phyloP scores from a whole-genome alignment of 495 filamentous ascomycete species.

The Talaromyces thailandensis region DNA sequence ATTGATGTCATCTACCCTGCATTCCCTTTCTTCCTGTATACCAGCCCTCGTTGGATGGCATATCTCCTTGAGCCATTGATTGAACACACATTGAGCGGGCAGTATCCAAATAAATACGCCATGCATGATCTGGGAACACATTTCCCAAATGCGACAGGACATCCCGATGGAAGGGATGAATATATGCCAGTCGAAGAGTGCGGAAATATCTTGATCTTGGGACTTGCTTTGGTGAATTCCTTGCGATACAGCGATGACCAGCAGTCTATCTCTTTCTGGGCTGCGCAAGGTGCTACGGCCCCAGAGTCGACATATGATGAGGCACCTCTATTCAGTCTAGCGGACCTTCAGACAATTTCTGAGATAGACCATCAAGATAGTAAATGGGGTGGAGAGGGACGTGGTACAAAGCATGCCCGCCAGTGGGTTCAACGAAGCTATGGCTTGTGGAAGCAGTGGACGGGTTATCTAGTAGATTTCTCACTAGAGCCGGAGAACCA shows the following conservation, averaged over 20 bases:
- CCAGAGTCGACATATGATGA: slow-evolving; percentile 14
- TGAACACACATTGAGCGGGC: slow-evolving; percentile 83
- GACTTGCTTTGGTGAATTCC: slow-evolving; percentile 73
- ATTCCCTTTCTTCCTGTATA: slow-evolving; percentile 93
- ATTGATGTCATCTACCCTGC: slow-evolving; percentile 96
- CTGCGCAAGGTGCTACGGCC: slow-evolving; percentile 20
- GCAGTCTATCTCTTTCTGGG: slow-evolving; percentile 43
- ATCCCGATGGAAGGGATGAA: slow-evolving; percentile 79
- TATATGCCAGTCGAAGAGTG: slow-evolving; percentile 98
- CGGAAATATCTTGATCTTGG: slow-evolving; percentile 95
- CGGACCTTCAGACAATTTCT: slow-evolving; percentile 28
- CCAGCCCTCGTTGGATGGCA: slow-evolving; percentile 83
- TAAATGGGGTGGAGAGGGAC: slow-evolving; percentile 39
- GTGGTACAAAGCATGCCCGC: slow-evolving; percentile 41
- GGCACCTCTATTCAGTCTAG: slow-evolving; percentile 30
- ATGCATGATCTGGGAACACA: slow-evolving; percentile 88
- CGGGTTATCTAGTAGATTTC: slow-evolving; percentile 80
- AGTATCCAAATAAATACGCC: slow-evolving; percentile 84
- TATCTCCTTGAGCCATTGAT: slow-evolving; percentile 85
- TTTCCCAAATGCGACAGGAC: slow-evolving; percentile 90
- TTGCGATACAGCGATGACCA: slow-evolving; percentile 57
- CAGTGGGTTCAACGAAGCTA: slow-evolving; percentile 60
- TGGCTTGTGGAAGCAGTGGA: slow-evolving; percentile 86
- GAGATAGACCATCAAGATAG: slow-evolving; percentile 41
- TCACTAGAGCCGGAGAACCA: slow-evolving; percentile 80